Evolutionary conservation across 306 rosid species (phyloP).

Genomic region (Coriaria nepalensis): DNA sequence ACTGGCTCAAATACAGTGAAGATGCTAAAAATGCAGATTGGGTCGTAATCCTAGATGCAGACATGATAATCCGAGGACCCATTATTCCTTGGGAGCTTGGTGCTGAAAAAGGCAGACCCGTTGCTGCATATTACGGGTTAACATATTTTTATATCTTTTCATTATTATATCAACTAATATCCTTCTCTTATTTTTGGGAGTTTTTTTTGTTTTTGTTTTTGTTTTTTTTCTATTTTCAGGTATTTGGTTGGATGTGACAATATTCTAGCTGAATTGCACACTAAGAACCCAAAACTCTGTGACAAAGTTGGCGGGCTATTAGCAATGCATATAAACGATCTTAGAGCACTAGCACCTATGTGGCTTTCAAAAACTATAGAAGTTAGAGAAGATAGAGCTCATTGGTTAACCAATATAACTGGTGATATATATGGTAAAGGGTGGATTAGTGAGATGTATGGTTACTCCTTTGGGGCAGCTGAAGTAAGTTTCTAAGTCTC

Average conservation of each 20-base stretch:
- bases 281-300: constrained; percentile 77
- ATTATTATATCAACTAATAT: not conserved
- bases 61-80: constrained; percentile 91
- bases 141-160: not conserved
- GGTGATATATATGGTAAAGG: constrained; percentile 86
- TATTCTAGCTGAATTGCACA: constrained; percentile 74
- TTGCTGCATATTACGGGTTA: constrained; percentile 93
- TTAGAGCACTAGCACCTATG: constrained; percentile 79
- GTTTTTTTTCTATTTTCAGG: constrained; percentile 27
- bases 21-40: constrained; percentile 94
- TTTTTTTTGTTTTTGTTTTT: constrained; percentile 14
- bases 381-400: constrained; percentile 85
- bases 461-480: constrained; percentile 96
- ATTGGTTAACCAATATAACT: constrained; percentile 84
- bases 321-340: constrained; percentile 89
- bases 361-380: constrained; percentile 99
- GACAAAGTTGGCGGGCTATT: constrained; percentile 98
- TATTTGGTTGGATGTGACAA: constrained; percentile 88
- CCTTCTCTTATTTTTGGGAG: not conserved
- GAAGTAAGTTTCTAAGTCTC: constrained; percentile 41
- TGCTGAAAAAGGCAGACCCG: constrained; percentile 92
- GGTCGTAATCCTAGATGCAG: constrained; percentile 97
- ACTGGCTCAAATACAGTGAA: constrained; percentile 84
- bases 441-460: constrained; percentile 99
- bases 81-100: constrained; percentile 97